These are phyloP conservation scores for Penicillium subrubescens DNA, from an alignment of 495 filamentous ascomycete species.

Conservation along the genomic window DNA sequence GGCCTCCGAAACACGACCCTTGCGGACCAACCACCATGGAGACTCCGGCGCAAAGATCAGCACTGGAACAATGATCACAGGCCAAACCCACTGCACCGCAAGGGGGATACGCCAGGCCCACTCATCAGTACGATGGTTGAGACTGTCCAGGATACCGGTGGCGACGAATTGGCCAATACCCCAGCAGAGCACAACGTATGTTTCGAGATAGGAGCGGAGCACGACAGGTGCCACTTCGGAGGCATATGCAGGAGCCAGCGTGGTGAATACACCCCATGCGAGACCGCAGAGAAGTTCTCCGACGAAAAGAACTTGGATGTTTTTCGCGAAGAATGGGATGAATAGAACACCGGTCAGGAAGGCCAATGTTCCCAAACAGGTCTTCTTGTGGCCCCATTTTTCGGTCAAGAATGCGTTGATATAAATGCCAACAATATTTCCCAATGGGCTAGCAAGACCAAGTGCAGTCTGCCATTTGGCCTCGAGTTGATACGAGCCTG, in stretches of 20 bases:
- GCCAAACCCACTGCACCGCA: slow-evolving; percentile 79
- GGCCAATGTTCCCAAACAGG: background rate
- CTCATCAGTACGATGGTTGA: slow-evolving; percentile 52
- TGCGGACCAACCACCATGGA: slow-evolving; percentile 78
- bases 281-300: slow-evolving; percentile 74
- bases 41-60: slow-evolving; percentile 70
- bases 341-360: background rate
- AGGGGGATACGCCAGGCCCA: slow-evolving; percentile 69
- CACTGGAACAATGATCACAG: slow-evolving; percentile 65
- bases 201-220: slow-evolving; percentile 68
- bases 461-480: slow-evolving; percentile 57
- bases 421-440: slow-evolving; percentile 65
- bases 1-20: slow-evolving; percentile 63
- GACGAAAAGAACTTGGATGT: slow-evolving; percentile 52
- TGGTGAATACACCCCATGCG: slow-evolving; percentile 78
- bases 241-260: slow-evolving; percentile 71
- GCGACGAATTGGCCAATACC: slow-evolving; percentile 71
- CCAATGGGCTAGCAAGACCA: slow-evolving; percentile 52
- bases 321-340: background rate
- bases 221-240: slow-evolving; percentile 72
- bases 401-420: slow-evolving; percentile 72
- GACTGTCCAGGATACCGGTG: slow-evolving; percentile 55
- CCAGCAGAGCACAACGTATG: slow-evolving; percentile 79
- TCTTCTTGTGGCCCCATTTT: slow-evolving; percentile 25
- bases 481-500: slow-evolving; percentile 23